Evolutionary conservation across 2,329 filamentous ascomycete species (phyloP).

Genomic region (Pyricularia grisea): DNA sequence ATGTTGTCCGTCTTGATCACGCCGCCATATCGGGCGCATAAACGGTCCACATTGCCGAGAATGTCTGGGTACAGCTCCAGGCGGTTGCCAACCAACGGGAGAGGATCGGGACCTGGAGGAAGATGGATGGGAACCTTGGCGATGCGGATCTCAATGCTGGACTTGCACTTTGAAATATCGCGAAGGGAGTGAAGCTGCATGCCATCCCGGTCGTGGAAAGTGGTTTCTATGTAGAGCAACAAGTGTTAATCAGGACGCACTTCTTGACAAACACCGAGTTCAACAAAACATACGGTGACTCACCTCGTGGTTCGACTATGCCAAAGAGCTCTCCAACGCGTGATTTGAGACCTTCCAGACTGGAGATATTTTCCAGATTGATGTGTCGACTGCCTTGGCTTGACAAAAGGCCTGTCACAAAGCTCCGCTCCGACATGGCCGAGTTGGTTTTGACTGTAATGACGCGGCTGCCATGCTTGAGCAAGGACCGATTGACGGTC

Average conservation of each 20-base stretch:
- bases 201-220: background rate
- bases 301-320: background rate
- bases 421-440: background rate
- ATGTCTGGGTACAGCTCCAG: background rate
- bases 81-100: background rate
- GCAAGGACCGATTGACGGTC: background rate
- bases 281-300: background rate
- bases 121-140: background rate
- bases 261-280: background rate
- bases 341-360: background rate
- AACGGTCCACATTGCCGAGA: background rate
- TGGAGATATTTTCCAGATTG: background rate
- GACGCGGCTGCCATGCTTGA: background rate
- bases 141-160: background rate
- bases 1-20: background rate
- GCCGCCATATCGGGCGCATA: background rate
- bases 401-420: background rate
- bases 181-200: background rate
- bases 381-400: background rate
- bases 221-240: background rate
- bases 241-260: background rate
- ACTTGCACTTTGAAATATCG: background rate
- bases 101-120: background rate
- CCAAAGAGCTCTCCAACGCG: background rate
- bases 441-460: background rate